Evolutionary conservation across 1,139 yeast species (phyloP).

Genomic region (Casaregolazyma lundiana): DNA sequence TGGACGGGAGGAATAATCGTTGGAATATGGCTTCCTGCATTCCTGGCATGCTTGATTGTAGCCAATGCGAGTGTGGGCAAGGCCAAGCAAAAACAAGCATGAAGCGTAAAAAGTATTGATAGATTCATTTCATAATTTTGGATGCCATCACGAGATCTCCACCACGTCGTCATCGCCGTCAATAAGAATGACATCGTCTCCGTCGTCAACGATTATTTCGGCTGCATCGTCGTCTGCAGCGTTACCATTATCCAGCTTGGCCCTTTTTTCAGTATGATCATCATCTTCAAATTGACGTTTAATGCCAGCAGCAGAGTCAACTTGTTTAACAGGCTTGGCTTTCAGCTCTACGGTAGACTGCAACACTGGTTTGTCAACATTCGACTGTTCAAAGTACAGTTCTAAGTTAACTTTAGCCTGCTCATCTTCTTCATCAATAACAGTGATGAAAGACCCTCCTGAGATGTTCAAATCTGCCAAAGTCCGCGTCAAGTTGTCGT

Average conservation of each 20-base stretch:
- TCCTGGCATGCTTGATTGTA: constrained; percentile 54
- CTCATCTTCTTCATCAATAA: constrained; percentile 74
- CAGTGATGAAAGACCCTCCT: constrained; percentile 56
- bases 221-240: constrained; percentile 21
- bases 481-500: constrained; percentile 57
- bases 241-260: constrained; percentile 18
- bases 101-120: background rate
- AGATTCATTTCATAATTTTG: no score
- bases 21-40: constrained; percentile 78
- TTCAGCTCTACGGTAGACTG: background rate
- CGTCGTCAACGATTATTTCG: constrained; percentile 25
- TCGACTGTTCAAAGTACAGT: constrained; percentile 41
- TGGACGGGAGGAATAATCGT: constrained; percentile 84
- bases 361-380: constrained; percentile 15
- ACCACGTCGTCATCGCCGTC: constrained; percentile 18
- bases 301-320: constrained; percentile 12
- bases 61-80: background rate
- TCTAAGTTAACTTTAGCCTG: constrained; percentile 58
- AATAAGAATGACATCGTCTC: constrained; percentile 27
- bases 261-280: constrained; percentile 17
- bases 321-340: constrained; percentile 18
- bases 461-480: constrained; percentile 53
- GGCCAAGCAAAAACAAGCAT: constrained; percentile 3
- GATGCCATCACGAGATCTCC: background rate
- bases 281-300: constrained; percentile 9